These are phyloP conservation scores for Physcia stellaris DNA, from an alignment of 495 filamentous ascomycete genomes.

Conservation along the genomic window DNA sequence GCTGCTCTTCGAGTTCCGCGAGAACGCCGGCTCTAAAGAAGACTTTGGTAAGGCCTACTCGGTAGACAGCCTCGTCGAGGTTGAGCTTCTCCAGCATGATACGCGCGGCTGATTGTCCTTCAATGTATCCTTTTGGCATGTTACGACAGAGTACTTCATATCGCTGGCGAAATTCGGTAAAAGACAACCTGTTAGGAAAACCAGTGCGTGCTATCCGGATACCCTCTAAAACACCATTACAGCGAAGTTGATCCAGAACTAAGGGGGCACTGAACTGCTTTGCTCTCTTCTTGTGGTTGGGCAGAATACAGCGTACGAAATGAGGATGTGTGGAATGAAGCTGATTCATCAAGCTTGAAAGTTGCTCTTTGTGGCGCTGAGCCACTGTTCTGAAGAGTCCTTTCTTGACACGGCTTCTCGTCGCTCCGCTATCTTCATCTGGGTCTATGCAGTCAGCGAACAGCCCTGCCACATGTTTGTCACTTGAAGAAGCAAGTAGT, in stretches of 20 bases:
- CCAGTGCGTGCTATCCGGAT: conserved; percentile 95
- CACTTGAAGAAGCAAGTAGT: conserved; percentile 66
- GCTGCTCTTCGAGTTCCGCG: conserved; percentile 89
- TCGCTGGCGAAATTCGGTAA: conserved; percentile 85
- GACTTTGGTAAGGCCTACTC: conserved; percentile 91
- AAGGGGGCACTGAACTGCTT: conserved; percentile 81
- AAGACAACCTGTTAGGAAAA: conserved; percentile 90
- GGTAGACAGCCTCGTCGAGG: conserved; percentile 73
- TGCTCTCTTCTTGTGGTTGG: conserved; percentile 96
- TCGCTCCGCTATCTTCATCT: conserved; percentile 55
- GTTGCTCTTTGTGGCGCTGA: conserved; percentile 93
- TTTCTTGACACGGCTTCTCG: conserved; percentile 83
- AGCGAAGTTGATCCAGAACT: conserved; percentile 89
- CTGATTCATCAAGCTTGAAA: conserved; percentile 90
- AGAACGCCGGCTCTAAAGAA: conserved; percentile 97
- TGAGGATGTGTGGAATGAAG: conserved; percentile 94
- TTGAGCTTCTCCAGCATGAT: conserved; percentile 84
- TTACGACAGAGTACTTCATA: conserved; percentile 91
- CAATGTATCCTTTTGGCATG: conserved; percentile 82
- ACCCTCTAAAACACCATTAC: conserved; percentile 96
- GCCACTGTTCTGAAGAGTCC: conserved; percentile 95
- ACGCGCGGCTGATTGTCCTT: conserved; percentile 72
- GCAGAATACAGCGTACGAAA: conserved; percentile 95
- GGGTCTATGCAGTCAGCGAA: conserved; percentile 77
- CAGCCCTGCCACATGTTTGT: conserved; percentile 69